phyloP scores from a whole-genome alignment of 345 rosid species.

The Eucalyptus cloeziana region DNA sequence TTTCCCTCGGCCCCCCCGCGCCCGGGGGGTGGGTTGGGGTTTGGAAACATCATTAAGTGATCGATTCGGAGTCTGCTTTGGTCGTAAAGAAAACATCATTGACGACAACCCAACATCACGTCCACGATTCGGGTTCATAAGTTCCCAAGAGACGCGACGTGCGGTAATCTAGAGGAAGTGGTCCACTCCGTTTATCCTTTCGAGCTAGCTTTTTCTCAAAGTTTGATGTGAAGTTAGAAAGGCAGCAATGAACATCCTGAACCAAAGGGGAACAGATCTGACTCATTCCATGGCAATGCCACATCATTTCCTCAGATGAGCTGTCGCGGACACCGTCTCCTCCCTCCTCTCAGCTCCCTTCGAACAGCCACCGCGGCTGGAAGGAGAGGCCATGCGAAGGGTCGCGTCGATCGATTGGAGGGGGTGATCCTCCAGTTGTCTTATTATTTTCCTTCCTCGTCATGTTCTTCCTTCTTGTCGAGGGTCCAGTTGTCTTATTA shows the following conservation, averaged over 20 bases:
- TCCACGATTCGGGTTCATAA: background rate
- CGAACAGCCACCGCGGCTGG: constrained; percentile 59
- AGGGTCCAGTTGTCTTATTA: background rate
- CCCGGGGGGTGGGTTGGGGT: too few relatives aligned
- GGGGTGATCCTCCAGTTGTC: constrained; percentile 20
- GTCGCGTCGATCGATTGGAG: constrained; percentile 42
- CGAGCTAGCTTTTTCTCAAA: background rate
- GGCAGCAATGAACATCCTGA: background rate
- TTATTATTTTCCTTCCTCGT: background rate
- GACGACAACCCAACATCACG: background rate
- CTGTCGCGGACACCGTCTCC: constrained; percentile 37
- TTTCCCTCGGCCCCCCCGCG: background rate
- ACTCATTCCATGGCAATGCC: background rate
- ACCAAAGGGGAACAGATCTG: background rate
- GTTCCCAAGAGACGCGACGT: background rate
- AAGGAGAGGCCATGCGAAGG: constrained; percentile 69
- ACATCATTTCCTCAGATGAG: constrained; percentile 32
- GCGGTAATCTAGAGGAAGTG: background rate
- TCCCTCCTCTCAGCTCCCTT: background rate
- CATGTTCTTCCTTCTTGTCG: background rate
- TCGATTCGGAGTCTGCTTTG: background rate
- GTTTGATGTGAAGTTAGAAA: background rate
- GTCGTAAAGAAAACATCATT: background rate
- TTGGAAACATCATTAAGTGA: background rate
- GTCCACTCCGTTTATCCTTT: background rate